Percentiles rank a stretch among this genome's conserved stretches.
Evolutionary conservation across 352 stramenopile species (phyloP).

Genomic region (Globisporangium abappressorium): DNA sequence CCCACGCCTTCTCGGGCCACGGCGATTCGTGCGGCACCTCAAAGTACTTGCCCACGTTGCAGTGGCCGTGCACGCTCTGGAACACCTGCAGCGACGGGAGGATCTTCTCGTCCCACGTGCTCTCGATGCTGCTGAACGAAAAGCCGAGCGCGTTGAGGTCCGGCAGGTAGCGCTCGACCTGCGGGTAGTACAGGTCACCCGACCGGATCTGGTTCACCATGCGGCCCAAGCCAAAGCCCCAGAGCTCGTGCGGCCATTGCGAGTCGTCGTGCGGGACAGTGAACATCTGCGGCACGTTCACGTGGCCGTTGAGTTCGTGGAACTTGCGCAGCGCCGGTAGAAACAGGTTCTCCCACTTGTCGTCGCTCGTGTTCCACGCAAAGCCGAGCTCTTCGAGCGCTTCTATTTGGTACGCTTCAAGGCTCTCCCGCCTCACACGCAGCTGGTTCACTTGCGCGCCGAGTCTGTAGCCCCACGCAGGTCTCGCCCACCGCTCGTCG

Average conservation of each 20-base stretch:
- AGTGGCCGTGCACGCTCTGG: constrained; percentile 35
- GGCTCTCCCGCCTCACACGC: constrained; percentile 22
- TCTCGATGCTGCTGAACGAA: constrained; percentile 41
- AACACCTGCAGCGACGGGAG: constrained; percentile 50
- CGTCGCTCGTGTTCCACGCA: constrained; percentile 33
- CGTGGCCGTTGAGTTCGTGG: constrained; percentile 36
- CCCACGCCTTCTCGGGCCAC: constrained; percentile 36
- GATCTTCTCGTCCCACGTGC: constrained; percentile 49
- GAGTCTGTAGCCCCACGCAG: constrained; percentile 15
- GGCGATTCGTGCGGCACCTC: constrained; percentile 30
- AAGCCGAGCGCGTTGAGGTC: constrained; percentile 49
- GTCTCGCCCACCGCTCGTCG: constrained; percentile 2
- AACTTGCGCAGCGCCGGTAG: constrained; percentile 38
- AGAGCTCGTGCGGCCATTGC: constrained; percentile 24
- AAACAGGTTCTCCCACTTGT: constrained; percentile 34
- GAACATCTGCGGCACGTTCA: constrained; percentile 38
- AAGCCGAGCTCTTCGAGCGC: constrained; percentile 39
- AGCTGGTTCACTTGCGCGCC: constrained; percentile 23
- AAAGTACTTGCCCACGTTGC: constrained; percentile 37
- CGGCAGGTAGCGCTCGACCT: constrained; percentile 29
- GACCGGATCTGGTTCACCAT: constrained; percentile 52
- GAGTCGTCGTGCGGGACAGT: constrained; percentile 22
- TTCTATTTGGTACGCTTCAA: constrained; percentile 26
- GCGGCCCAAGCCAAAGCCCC: constrained; percentile 38
- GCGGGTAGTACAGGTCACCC: constrained; percentile 24